Conservation (phyloP, 2,329 filamentous ascomycete genomes). For the Apiospora aurea region DNA sequence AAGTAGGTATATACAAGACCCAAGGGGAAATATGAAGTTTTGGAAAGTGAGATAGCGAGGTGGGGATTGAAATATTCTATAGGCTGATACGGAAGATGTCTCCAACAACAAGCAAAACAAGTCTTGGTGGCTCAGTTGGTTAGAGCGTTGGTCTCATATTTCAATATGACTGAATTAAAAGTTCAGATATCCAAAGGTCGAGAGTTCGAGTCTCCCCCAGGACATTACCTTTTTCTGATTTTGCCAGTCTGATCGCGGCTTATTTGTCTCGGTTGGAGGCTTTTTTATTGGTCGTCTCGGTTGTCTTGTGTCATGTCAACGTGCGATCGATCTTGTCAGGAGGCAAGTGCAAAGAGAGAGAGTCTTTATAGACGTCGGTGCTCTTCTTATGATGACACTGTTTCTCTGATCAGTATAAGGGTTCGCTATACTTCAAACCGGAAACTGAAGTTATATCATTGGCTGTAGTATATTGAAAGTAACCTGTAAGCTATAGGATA, state of each 20-base stretch:
- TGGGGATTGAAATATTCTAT: neutral
- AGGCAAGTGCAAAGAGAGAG: neutral
- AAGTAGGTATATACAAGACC: neutral
- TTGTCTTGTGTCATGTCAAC: neutral
- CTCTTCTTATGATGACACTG: too few species aligned
- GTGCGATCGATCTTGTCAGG: neutral
- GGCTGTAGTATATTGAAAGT: neutral
- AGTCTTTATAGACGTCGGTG: neutral
- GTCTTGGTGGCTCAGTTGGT: conserved; percentile 24
- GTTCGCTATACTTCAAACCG: too few species aligned
- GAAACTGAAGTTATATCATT: neutral
- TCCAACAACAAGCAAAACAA: neutral
- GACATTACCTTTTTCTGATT: neutral
- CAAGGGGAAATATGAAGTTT: neutral
- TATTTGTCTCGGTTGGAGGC: neutral
- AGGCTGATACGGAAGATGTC: neutral
- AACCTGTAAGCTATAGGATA: neutral
- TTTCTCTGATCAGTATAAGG: neutral
- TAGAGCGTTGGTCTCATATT: conserved; percentile 24
- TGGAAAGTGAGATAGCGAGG: too few species aligned
- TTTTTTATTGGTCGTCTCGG: neutral
- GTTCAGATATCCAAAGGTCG: conserved; percentile 21
- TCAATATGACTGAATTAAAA: conserved; percentile 21
- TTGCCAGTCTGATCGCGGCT: neutral
- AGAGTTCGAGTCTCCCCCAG: conserved; percentile 22